phyloP scores from a whole-genome alignment of 2,329 filamentous ascomycete species.

The Aureobasidium melanogenum region DNA sequence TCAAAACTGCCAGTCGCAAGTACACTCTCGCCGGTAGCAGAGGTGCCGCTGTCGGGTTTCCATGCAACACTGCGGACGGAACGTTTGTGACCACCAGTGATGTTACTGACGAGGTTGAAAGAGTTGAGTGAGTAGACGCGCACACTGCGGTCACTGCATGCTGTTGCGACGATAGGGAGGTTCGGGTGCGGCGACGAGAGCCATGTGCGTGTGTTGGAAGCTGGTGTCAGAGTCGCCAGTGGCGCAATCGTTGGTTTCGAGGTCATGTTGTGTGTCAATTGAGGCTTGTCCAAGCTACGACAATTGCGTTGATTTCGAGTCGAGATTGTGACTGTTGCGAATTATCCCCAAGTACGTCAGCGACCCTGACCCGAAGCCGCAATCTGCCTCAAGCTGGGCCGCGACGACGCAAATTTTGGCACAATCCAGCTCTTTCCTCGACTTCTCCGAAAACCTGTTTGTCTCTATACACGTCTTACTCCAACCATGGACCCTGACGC shows the following conservation, averaged over 20 bases:
- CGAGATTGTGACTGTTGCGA: neutral
- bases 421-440: neutral
- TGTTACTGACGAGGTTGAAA: conserved; percentile 67
- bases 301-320: neutral
- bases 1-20: conserved; percentile 93
- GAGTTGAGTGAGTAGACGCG: conserved; percentile 82
- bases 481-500: neutral
- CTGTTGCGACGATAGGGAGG: conserved; percentile 79
- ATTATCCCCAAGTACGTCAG: neutral
- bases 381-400: neutral
- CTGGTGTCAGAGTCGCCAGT: conserved; percentile 45
- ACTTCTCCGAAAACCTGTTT: conserved; percentile 1
- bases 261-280: neutral
- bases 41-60: conserved; percentile 55
- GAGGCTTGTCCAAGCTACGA: neutral
- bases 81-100: conserved; percentile 82
- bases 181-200: conserved; percentile 75
- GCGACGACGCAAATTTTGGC: neutral
- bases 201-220: conserved; percentile 64
- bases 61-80: conserved; percentile 80
- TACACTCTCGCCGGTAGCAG: conserved; percentile 53
- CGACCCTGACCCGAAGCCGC: neutral
- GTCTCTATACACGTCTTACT: neutral
- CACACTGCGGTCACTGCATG: conserved; percentile 75
- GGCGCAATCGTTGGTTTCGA: conserved; percentile 24